Evolutionary conservation across 1,284 basidiomycete genomes (phyloP).

Genomic region (Salmacisia buchloeana): DNA sequence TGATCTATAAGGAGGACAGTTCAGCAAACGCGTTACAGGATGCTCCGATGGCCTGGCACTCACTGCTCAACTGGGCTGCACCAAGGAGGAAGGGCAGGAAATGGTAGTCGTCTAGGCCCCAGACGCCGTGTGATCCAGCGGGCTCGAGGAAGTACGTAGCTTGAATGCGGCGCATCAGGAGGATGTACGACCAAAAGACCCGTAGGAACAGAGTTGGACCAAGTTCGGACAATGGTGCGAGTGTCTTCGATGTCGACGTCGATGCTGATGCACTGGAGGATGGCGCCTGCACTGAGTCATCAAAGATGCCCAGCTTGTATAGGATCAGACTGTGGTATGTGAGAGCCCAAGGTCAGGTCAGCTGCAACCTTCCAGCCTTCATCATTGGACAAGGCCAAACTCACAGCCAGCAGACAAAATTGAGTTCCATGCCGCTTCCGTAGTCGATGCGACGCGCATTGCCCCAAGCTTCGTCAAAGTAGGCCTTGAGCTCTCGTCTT

Average conservation of each 20-base stretch:
- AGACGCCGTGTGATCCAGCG: constrained; percentile 94
- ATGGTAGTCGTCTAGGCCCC: constrained; percentile 97
- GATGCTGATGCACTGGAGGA: background rate
- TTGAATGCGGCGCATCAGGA: constrained; percentile 79
- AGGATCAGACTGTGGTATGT: background rate
- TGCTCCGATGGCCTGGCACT: constrained; percentile 18
- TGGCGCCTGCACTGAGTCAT: background rate
- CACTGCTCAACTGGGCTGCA: constrained; percentile 71
- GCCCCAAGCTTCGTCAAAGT: constrained; percentile 86
- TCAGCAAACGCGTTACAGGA: background rate
- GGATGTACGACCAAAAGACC: constrained; percentile 70
- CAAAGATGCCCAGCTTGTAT: constrained; percentile 5
- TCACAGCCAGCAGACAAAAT: constrained; percentile 94
- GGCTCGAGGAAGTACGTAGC: constrained; percentile 97
- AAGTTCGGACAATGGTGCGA: background rate
- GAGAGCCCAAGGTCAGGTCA: background rate
- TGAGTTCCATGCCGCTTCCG: constrained; percentile 97
- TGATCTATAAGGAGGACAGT: constrained; percentile 59
- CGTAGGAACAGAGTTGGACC: constrained; percentile 61
- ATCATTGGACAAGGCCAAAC: constrained; percentile 45
- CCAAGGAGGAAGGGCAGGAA: constrained; percentile 92
- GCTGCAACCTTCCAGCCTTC: too few species aligned
- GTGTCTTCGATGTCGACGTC: background rate
- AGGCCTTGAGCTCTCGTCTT: constrained; percentile 56
- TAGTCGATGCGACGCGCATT: constrained; percentile 90